These are phyloP conservation scores for Agrocybe praecox DNA, from an alignment of 768 basidiomycete genomes.

Conservation along the genomic window DNA sequence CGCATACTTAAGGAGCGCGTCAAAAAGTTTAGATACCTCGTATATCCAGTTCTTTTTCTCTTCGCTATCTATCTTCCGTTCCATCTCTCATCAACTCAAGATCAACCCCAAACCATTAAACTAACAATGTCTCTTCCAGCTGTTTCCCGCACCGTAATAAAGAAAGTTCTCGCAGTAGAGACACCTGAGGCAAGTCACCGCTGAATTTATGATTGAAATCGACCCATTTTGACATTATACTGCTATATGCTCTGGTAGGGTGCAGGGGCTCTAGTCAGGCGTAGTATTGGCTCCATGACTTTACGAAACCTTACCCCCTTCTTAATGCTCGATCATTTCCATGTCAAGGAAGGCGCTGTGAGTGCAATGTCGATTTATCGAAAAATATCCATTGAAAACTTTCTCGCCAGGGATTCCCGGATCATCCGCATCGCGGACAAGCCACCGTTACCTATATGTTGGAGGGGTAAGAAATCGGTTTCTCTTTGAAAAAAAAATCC, in stretches of 20 bases:
- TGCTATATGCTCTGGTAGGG: constrained; percentile 66
- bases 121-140: constrained; percentile 29
- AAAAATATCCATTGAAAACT: background rate
- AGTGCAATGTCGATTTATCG: constrained; percentile 21
- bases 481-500: background rate
- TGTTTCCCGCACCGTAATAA: constrained; percentile 68
- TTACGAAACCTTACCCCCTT: constrained; percentile 89
- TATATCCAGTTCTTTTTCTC: constrained; percentile 4
- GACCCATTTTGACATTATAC: too few relatives aligned
- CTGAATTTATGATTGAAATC: too few relatives aligned
- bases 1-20: constrained; percentile 9
- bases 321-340: constrained; percentile 88
- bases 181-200: constrained; percentile 66
- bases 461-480: constrained; percentile 52
- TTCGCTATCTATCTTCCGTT: constrained; percentile 5
- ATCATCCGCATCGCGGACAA: constrained; percentile 93
- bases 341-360: constrained; percentile 69
- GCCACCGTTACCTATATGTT: constrained; percentile 90
- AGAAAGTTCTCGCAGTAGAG: constrained; percentile 78
- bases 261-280: constrained; percentile 78
- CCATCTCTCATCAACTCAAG: background rate
- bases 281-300: constrained; percentile 78
- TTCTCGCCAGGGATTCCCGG: constrained; percentile 74
- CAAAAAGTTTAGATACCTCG: background rate
- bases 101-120: background rate